Evolutionary conservation across 768 basidiomycete genomes (phyloP), one percentile per base, ranked within the genome.

Genomic region (Lactifluus rugatus): DNA sequence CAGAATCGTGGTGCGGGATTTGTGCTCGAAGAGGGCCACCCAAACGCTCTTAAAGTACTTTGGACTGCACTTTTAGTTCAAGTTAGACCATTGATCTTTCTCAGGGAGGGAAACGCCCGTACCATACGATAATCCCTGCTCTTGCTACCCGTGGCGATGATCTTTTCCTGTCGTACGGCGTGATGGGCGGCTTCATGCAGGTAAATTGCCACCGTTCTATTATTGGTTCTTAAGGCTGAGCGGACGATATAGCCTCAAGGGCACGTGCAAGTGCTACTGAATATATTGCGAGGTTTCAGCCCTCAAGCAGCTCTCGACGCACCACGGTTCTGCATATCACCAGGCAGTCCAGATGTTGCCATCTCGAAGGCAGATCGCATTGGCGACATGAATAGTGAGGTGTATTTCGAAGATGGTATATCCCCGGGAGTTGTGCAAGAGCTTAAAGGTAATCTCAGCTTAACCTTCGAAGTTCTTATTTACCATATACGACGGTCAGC

Each of bases 381-480:
- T 17, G 91, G 81, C 14, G 92, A 93, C 57, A 98, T 97, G 68
- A 94, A 98, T 74, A 98, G 96, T 95, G 83, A 9, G 94, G 95
- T 0, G 93, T 87, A 71, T 97, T 55, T 56, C 21, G 54, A 56
- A 32, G 54, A 42, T 2, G 86, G 82, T 0, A 85, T 95, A 54
- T 64, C 82, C 21, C 66, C 70, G 14, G 77, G 81, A 28, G 86
- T 83, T 0, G 73, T 95, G 13, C 72, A 75, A 23, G 80, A 78
- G 65, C 80, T 99, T 32, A 76, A 75, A 75, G 81, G 93, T 87
- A 54, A 26, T 32, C 19, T 25, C 32, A 10, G 28, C 41, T 42
- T 23, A 37, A 17, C 28, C 54, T 32, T 61, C 25, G 19, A 31
- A n/a, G 31, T 32, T 57, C 56, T 37, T 53, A 55, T 25, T 48